Conservation (phyloP, 257 asterid species). For the Scutellaria galericulata region DNA sequence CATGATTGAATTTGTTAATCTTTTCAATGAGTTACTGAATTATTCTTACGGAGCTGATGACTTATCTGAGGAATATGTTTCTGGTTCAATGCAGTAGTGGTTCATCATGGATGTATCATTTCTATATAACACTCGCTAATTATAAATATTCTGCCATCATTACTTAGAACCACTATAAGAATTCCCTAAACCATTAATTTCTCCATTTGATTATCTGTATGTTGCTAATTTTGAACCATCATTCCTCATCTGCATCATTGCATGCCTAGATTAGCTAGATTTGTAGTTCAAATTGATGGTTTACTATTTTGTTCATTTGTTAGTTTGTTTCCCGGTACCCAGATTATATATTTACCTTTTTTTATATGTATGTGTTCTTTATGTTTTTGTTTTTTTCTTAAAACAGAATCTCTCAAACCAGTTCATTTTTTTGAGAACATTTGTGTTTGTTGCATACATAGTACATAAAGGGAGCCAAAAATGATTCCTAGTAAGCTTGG, state of each 20-base stretch:
- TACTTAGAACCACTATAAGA: neutral
- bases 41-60: too few species aligned
- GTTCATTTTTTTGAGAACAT: neutral
- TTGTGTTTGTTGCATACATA: neutral
- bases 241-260: neutral
- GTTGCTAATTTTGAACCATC: neutral
- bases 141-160: neutral
- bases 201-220: neutral
- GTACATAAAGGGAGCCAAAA: neutral
- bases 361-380: neutral
- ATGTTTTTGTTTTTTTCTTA: too few species aligned
- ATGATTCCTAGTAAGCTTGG: neutral
- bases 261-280: neutral
- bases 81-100: slow-evolving; percentile 15
- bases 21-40: too few species aligned
- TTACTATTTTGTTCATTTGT: neutral
- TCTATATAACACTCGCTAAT: neutral
- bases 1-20: too few species aligned
- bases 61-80: slow-evolving; percentile 1
- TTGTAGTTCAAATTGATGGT: neutral
- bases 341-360: neutral
- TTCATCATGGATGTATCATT: too few species aligned
- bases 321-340: neutral
- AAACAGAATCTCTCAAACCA: neutral
- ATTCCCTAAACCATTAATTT: neutral